Evolutionary conservation across 2,329 filamentous ascomycete genomes (phyloP).

Genomic region (Epichloe sibirici): DNA sequence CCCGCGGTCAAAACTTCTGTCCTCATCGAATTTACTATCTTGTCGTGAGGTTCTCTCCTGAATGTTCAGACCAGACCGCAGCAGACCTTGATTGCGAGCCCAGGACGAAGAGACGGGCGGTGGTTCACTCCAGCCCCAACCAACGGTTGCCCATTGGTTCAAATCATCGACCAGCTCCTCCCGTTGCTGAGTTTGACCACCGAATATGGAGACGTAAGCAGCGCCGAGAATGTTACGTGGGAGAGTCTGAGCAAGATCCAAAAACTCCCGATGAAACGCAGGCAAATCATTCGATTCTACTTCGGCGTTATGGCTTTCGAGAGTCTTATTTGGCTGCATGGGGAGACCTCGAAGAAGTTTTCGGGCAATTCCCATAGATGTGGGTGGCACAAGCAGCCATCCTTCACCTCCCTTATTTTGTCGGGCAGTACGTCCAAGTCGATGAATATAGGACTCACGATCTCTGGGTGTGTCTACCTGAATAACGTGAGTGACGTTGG

Average conservation of each 20-base stretch:
- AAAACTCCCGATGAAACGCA: slow-evolving; percentile 30
- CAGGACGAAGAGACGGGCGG: slow-evolving; percentile 25
- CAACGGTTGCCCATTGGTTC: slow-evolving; percentile 38
- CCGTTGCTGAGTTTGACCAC: slow-evolving; percentile 30
- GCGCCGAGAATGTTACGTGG: slow-evolving; percentile 20
- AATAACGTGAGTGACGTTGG: slow-evolving; percentile 67
- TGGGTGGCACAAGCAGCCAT: slow-evolving; percentile 49
- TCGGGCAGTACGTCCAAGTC: slow-evolving; percentile 64
- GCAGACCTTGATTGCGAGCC: slow-evolving; percentile 21
- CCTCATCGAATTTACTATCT: slow-evolving; percentile 8
- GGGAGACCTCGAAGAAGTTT: slow-evolving; percentile 45
- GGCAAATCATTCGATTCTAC: slow-evolving; percentile 37
- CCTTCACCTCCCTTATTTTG: slow-evolving; percentile 62
- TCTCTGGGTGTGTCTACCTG: slow-evolving; percentile 54
- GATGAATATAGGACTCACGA: slow-evolving; percentile 64
- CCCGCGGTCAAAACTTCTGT: slow-evolving; percentile 8
- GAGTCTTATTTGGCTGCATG: slow-evolving; percentile 39
- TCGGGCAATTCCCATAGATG: slow-evolving; percentile 38
- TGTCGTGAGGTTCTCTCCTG: slow-evolving; percentile 5
- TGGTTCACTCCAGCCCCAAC: slow-evolving; percentile 38
- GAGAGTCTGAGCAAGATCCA: slow-evolving; percentile 29
- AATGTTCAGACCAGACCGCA: slow-evolving; percentile 24
- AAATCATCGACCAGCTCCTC: slow-evolving; percentile 33
- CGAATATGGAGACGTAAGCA: slow-evolving; percentile 47
- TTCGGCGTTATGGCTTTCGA: slow-evolving; percentile 38